Conservation (phyloP, 371 early-diverging fungal genomes). For the Mortierella polycephala region DNA sequence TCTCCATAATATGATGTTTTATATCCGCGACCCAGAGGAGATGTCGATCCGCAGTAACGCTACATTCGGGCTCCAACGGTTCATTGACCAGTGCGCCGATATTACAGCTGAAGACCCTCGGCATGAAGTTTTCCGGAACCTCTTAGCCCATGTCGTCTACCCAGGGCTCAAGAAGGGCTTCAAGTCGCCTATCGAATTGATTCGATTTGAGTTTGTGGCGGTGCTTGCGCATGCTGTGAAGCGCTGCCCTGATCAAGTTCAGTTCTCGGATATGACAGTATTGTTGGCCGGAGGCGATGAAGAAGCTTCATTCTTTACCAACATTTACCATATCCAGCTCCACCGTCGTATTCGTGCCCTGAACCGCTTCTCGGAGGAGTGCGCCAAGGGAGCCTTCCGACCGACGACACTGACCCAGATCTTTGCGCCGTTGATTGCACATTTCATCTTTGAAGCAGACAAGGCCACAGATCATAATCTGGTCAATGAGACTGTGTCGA, state of each 20-base stretch:
- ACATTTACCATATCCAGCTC: slow-evolving; percentile 92
- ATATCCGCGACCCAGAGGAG: slow-evolving; percentile 86
- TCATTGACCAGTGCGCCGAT: slow-evolving; percentile 64
- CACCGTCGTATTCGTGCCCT: slow-evolving; percentile 92
- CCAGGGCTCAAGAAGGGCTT: slow-evolving; percentile 84
- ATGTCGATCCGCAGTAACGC: slow-evolving; percentile 89
- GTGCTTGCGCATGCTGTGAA: slow-evolving; percentile 74
- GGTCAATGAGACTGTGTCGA: slow-evolving; percentile 80
- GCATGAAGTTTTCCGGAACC: slow-evolving; percentile 55
- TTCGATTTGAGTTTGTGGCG: slow-evolving; percentile 77
- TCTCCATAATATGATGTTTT: slow-evolving; percentile 85
- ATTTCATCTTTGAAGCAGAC: slow-evolving; percentile 85
- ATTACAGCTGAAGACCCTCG: slow-evolving; percentile 55
- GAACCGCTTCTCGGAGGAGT: slow-evolving; percentile 74
- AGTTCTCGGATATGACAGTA: slow-evolving; percentile 74
- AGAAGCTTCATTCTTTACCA: slow-evolving; percentile 79
- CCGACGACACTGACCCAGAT: slow-evolving; percentile 73
- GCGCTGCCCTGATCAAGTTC: slow-evolving; percentile 64
- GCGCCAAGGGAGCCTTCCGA: slow-evolving; percentile 57
- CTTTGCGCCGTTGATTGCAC: slow-evolving; percentile 87
- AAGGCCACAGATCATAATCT: slow-evolving; percentile 75
- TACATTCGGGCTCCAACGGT: slow-evolving; percentile 74
- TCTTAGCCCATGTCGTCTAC: slow-evolving; percentile 73
- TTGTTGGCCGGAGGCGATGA: slow-evolving; percentile 76
- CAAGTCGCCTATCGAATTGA: slow-evolving; percentile 65